Evolutionary conservation across 371 early-diverging fungal species (phyloP), one percentile per base, ranked within the genome.

Genomic region (Mycotypha africana): DNA sequence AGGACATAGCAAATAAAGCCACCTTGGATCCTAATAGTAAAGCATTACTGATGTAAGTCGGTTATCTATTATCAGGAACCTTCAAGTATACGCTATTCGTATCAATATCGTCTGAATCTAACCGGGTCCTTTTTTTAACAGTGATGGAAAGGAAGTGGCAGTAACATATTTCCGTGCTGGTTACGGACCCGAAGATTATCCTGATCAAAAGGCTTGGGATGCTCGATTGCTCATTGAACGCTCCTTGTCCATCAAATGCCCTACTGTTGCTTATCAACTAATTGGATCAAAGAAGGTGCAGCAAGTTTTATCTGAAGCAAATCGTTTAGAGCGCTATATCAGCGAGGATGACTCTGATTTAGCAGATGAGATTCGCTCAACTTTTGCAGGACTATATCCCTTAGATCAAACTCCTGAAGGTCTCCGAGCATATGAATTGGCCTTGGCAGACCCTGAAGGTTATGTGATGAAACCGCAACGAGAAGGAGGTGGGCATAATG

Each of bases 401-500:
- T 65, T 97, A 25, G 97, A 96, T 57, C 50, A 51, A 34, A 67
- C 82, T 1, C 49, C 62, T 0, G 84, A 78, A 25, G 95, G 95
- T 0, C 41, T 79, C 30, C 59, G 68, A 10, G 92, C 93, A 1
- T 79, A 76, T 25, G 57, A 84, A 32, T 53, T 64, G 40, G 95
- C 91, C 1, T 38, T 93, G 14, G 47, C 56, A 12, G 51, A 76
- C 15, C 88, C 91, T 2, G 74, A 73, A 11, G 56, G 75, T 10
- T 86, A 75, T 56, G 97, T 98, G 16, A 76, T 95, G 76, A 98
- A 98, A 61, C 97, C 98, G 3, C 96, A 95, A 62, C 79, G 97
- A 25, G 97, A 98, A 65, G 98, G 98, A 4, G 98, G 98, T 11
- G 98, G 93, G 25, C 91, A 95, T 71, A 98, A 98, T 65, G 70